Percentiles rank a stretch among this genome's conserved stretches.
Evolutionary conservation across 192 early-diverging fungal species (phyloP).

Genomic region (Funneliformis mosseae): DNA sequence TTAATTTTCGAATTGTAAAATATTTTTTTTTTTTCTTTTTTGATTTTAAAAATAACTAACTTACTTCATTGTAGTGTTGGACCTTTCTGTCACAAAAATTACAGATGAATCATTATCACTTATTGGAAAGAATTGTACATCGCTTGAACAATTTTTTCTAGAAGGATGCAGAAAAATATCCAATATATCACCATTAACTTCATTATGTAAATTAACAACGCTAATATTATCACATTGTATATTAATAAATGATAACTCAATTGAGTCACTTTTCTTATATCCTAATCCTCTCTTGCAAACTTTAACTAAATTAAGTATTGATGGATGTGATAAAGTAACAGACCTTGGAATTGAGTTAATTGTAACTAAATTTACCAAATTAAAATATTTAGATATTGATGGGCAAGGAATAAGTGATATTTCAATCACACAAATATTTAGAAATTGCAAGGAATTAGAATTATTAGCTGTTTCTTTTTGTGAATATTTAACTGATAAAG

Average conservation of each 20-base stretch:
- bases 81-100: conserved; percentile 1
- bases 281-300: not conserved
- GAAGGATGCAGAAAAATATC: conserved; percentile 25
- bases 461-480: conserved; percentile 28
- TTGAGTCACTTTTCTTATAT: not conserved
- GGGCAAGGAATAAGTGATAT: conserved; percentile 16
- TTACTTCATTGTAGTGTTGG: conserved; percentile 5
- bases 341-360: conserved; percentile 3
- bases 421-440: not conserved
- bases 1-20: not conserved
- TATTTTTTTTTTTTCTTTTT: not conserved
- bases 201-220: not conserved
- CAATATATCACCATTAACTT: not conserved
- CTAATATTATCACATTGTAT: conserved; percentile 4
- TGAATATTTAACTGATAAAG: conserved; percentile 6
- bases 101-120: not conserved
- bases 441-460: not conserved
- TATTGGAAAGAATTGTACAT: conserved; percentile 1
- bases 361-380: not conserved
- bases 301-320: conserved; percentile 18
- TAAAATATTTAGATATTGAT: conserved; percentile 23
- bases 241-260: not conserved
- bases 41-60: not conserved
- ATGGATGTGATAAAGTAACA: conserved; percentile 16
- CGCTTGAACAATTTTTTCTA: conserved; percentile 5